Percentiles rank a stretch among this genome's conserved stretches.
These are phyloP conservation scores for Sanghuangporus sanghuang DNA, from an alignment of 1,284 basidiomycete species.

Conservation along the genomic window DNA sequence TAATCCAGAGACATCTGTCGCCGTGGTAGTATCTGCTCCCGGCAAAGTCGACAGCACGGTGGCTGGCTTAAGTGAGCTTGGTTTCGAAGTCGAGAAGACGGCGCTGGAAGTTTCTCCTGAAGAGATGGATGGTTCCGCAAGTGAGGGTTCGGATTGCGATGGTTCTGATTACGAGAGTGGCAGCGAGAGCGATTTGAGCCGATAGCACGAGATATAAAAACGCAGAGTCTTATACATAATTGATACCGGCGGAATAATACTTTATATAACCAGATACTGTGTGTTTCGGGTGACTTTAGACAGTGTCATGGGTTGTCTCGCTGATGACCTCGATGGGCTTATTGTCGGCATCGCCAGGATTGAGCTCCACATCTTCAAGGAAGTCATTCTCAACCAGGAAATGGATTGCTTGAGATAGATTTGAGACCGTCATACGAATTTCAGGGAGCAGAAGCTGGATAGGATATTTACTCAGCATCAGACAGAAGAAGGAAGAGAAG, in stretches of 20 bases:
- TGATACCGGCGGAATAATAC: background rate
- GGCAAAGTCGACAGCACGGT: constrained; percentile 75
- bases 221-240: background rate
- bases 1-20: constrained; percentile 70
- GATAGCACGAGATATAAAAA: background rate
- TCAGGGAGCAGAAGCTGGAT: constrained; percentile 79
- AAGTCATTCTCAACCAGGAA: constrained; percentile 94
- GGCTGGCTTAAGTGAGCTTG: constrained; percentile 55
- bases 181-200: constrained; percentile 19
- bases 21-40: constrained; percentile 79
- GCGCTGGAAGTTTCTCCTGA: constrained; percentile 62
- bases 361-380: constrained; percentile 76
- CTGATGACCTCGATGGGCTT: constrained; percentile 59
- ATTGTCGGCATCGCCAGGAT: constrained; percentile 72
- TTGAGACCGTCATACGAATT: constrained; percentile 86
- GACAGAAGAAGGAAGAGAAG: background rate
- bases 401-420: constrained; percentile 88
- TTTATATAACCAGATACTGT: background rate
- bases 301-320: constrained; percentile 21
- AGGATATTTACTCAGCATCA: background rate
- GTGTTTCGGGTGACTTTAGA: background rate
- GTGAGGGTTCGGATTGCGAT: constrained; percentile 14
- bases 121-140: constrained; percentile 33
- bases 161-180: constrained; percentile 19
- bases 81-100: constrained; percentile 76